Evolutionary conservation across 306 rosid species (phyloP), one percentile per base, ranked within the genome.

Genomic region (Sphenostylis stenocarpa): DNA sequence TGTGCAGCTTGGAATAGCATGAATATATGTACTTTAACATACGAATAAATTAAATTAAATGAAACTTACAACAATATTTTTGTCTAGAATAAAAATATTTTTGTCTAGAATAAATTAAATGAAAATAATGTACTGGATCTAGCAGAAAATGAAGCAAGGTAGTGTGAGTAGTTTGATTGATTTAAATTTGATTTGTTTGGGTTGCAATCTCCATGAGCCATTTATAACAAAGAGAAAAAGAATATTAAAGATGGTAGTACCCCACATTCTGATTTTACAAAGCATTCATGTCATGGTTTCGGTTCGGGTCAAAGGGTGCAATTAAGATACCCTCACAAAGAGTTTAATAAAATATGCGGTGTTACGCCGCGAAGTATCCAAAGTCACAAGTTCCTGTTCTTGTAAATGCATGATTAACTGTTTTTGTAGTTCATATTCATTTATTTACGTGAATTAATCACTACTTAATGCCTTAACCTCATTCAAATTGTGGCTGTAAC

Each of bases 241-340:
- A 57, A 41, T 57, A 28, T 21, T 38, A 53, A 55, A 72, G n/a
- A 7, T 38, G 65, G 26, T 38, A 72, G 66, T 55, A 53, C 53
- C 20, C 14, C 14, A 39, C 28, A 13, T 43, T 66, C 7, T 43
- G 10, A 41, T 67, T 43, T 38, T 41, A 65, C 52, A 20, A 20
- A 5, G 38, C 55, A 24, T 73, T 41, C 28, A 48, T 47, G 17
- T 29, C 20, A 75, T 48, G 52, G 65, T 75, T 48, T 64, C 72
- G 53, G 80, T 48, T 64, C 72, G 53, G 80, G 72, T 75, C 80
- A 64, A 75, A 43, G 61, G 49, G 36, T 62, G 70, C 61, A 75
- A 75, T 33, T 12, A 61, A 24, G 60, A 60, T 45, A 45, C 61
- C 61, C 43, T 45, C 13, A 29, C 5, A 38, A 63, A 63, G 33